Percentiles rank a stretch among this genome's conserved stretches.
Conservation (phyloP, 192 early-diverging fungal species). For the Coemansia sp. region DNA sequence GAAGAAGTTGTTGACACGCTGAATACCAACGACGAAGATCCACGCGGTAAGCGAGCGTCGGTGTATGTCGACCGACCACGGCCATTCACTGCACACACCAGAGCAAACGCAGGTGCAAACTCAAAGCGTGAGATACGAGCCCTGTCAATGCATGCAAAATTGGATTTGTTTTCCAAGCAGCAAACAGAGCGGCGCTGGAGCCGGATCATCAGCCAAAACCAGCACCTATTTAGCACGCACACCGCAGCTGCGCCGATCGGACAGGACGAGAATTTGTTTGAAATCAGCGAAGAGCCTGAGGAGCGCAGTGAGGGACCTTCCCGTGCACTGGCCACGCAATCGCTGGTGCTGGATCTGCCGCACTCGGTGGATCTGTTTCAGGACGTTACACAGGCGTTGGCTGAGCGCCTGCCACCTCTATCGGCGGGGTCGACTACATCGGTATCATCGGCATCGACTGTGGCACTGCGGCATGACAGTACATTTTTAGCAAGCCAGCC, state of each 20-base stretch:
- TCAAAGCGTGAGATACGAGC: neutral
- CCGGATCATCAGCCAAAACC: conserved; percentile 47
- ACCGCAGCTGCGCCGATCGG: neutral
- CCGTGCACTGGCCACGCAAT: conserved; percentile 12
- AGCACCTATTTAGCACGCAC: conserved; percentile 39
- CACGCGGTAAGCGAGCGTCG: conserved; percentile 7
- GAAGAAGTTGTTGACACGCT: conserved; percentile 13
- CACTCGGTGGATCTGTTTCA: conserved; percentile 36
- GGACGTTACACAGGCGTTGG: conserved; percentile 46
- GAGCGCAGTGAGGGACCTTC: neutral
- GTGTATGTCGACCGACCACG: conserved; percentile 9
- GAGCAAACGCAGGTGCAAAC: neutral
- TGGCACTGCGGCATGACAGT: conserved; percentile 16
- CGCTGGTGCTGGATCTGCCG: conserved; percentile 41
- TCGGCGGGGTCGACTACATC: conserved; percentile 29
- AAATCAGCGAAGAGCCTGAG: conserved; percentile 2
- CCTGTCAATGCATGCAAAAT: conserved; percentile 19
- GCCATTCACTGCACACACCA: conserved; percentile 13
- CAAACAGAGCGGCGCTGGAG: conserved; percentile 48
- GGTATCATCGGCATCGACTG: conserved; percentile 24
- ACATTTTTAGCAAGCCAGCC: conserved; percentile 13
- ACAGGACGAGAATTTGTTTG: conserved; percentile 5
- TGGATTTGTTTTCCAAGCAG: conserved; percentile 32
- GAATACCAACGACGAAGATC: neutral
- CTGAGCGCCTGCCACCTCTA: conserved; percentile 31